Conservation (phyloP, 768 basidiomycete species). For the Arthromyces matolae region DNA sequence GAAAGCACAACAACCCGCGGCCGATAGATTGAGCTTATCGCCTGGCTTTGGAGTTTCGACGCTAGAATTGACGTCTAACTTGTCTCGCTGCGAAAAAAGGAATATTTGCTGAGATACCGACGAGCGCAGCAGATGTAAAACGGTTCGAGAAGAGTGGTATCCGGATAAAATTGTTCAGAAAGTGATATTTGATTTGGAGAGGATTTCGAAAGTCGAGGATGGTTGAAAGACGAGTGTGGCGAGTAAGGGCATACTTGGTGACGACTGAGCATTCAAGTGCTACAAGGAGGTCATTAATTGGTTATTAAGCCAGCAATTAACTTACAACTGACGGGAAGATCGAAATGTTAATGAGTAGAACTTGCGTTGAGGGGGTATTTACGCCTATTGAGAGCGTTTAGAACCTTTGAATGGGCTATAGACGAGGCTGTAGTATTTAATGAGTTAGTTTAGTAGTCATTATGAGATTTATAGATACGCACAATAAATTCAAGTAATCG, state of each 20-base stretch:
- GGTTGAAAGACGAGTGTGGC: constrained; percentile 41
- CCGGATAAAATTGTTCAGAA: constrained; percentile 46
- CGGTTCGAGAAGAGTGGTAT: constrained; percentile 79
- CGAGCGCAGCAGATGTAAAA: constrained; percentile 57
- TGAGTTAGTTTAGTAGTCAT: constrained; percentile 1
- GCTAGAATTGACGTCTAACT: constrained; percentile 19
- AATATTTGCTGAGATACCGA: constrained; percentile 59
- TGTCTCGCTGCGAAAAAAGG: constrained; percentile 43
- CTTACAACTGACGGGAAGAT: constrained; percentile 51
- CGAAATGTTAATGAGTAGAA: constrained; percentile 40
- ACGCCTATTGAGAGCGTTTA: constrained; percentile 41
- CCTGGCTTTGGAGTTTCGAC: constrained; percentile 28
- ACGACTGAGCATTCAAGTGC: constrained; percentile 56
- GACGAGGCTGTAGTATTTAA: constrained; percentile 45
- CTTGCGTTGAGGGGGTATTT: constrained; percentile 33
- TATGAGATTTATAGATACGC: constrained; percentile 20
- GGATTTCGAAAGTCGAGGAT: constrained; percentile 28
- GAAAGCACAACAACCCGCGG: constrained; percentile 62
- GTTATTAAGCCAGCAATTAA: constrained; percentile 5
- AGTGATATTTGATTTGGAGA: constrained; percentile 22
- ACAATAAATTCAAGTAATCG: constrained; percentile 48
- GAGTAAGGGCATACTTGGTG: constrained; percentile 46
- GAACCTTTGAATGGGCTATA: constrained; percentile 43
- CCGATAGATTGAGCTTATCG: constrained; percentile 57
- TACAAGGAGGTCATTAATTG: constrained; percentile 31